Conservation (phyloP, 1,284 basidiomycete genomes). For the Naganishia sp. region DNA sequence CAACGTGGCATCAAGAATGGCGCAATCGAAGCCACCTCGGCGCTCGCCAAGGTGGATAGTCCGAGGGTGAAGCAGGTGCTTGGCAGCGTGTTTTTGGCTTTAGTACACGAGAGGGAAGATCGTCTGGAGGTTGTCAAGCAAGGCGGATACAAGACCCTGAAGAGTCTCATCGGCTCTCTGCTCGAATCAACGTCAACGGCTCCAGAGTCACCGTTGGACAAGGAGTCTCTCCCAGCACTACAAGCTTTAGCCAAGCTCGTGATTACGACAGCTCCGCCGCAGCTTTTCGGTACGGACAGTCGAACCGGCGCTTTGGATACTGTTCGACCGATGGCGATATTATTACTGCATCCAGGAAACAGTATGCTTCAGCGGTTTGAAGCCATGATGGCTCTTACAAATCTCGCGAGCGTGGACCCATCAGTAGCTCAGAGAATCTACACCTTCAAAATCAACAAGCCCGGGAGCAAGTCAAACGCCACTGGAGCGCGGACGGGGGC, state of each 20-base stretch:
- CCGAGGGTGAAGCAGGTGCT: conserved; percentile 52
- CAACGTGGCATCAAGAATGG: conserved; percentile 63
- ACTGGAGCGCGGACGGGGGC: conserved; percentile 11
- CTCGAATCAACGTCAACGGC: conserved; percentile 22
- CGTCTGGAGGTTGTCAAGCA: conserved; percentile 77
- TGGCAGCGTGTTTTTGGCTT: conserved; percentile 64
- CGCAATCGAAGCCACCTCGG: conserved; percentile 64
- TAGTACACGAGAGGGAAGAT: conserved; percentile 73
- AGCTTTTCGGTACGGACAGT: conserved; percentile 74
- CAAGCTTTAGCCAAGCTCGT: conserved; percentile 91
- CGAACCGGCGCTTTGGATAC: conserved; percentile 74
- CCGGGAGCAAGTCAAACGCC: not conserved
- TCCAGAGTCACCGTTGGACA: not conserved
- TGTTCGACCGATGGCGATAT: conserved; percentile 70
- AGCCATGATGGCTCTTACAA: conserved; percentile 91
- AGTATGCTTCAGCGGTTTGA: conserved; percentile 84
- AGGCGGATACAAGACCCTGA: conserved; percentile 75
- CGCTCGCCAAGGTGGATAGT: conserved; percentile 59
- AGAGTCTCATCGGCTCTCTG: conserved; percentile 54
- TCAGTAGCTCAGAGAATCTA: conserved; percentile 68
- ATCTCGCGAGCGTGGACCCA: conserved; percentile 77
- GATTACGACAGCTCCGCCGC: conserved; percentile 84
- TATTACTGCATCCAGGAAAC: conserved; percentile 69
- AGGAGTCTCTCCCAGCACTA: conserved; percentile 61
- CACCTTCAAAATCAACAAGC: conserved; percentile 9